These are phyloP conservation scores for Hemerocallis citrina DNA, from an alignment of 106 monocot species.

Conservation along the genomic window DNA sequence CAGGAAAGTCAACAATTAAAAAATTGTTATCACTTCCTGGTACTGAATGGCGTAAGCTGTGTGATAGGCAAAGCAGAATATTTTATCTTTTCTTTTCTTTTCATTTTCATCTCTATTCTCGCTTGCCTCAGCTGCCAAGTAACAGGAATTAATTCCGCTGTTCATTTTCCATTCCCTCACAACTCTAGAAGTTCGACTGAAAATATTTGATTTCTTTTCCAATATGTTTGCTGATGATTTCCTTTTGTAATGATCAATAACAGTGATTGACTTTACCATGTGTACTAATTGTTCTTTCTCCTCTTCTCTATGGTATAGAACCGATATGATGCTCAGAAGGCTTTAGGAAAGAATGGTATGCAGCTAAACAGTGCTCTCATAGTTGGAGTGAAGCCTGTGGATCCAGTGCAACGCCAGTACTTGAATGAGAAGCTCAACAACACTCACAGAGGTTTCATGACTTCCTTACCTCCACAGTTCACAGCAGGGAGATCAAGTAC, in stretches of 20 bases:
- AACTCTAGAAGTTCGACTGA: too few relatives aligned
- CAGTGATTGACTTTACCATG: background rate
- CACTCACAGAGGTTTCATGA: constrained; percentile 34
- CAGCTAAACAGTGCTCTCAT: constrained; percentile 47
- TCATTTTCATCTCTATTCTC: too few relatives aligned
- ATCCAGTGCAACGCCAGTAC: constrained; percentile 28
- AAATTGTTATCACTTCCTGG: too few relatives aligned
- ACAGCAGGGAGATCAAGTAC: constrained; percentile 11
- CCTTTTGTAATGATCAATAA: too few relatives aligned
- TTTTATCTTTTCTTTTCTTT: too few relatives aligned
- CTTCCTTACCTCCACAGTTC: constrained; percentile 24
- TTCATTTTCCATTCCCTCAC: background rate
- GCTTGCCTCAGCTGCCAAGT: too few relatives aligned
- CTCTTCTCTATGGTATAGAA: constrained; percentile 15
- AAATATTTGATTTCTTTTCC: too few relatives aligned
- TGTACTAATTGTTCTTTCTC: background rate
- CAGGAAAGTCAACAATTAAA: too few relatives aligned
- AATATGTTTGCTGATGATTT: too few relatives aligned
- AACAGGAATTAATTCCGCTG: background rate
- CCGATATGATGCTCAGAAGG: constrained; percentile 50
- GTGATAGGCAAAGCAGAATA: too few relatives aligned
- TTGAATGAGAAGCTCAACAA: constrained; percentile 44
- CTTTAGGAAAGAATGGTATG: constrained; percentile 40
- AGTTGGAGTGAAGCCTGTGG: constrained; percentile 54
- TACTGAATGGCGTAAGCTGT: too few relatives aligned